phyloP scores from a whole-genome alignment of 768 basidiomycete species.

The Collybiopsis luxurians region DNA sequence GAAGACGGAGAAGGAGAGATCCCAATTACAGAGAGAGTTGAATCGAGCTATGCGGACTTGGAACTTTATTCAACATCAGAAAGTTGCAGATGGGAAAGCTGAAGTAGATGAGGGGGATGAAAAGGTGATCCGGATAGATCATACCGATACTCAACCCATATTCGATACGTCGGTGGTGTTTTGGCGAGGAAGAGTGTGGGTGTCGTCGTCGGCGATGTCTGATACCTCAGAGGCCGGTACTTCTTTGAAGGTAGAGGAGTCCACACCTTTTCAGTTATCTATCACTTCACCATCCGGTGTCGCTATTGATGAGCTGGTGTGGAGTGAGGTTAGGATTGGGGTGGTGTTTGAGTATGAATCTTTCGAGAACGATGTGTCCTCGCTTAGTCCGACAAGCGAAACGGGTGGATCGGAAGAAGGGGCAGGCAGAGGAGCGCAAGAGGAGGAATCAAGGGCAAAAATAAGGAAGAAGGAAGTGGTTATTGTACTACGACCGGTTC shows the following conservation, averaged over 20 bases:
- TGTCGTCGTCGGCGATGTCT: neutral
- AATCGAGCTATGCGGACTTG: neutral
- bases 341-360: neutral
- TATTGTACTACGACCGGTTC: neutral
- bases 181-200: neutral
- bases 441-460: neutral
- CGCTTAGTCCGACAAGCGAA: conserved; percentile 12
- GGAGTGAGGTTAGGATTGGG: neutral
- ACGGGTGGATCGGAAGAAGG: neutral
- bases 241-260: conserved; percentile 49
- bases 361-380: neutral
- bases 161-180: conserved; percentile 1
- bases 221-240: neutral
- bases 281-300: conserved; percentile 51
- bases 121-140: neutral
- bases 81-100: neutral
- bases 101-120: neutral
- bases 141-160: neutral
- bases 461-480: neutral
- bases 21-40: neutral
- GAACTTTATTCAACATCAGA: neutral
- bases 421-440: neutral
- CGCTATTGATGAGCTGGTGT: neutral
- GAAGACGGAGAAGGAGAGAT: neutral
- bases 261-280: conserved; percentile 72